Evolutionary conservation across 768 basidiomycete genomes (phyloP), one percentile per base, ranked within the genome.

Genomic region (Lenzites betulinus): DNA sequence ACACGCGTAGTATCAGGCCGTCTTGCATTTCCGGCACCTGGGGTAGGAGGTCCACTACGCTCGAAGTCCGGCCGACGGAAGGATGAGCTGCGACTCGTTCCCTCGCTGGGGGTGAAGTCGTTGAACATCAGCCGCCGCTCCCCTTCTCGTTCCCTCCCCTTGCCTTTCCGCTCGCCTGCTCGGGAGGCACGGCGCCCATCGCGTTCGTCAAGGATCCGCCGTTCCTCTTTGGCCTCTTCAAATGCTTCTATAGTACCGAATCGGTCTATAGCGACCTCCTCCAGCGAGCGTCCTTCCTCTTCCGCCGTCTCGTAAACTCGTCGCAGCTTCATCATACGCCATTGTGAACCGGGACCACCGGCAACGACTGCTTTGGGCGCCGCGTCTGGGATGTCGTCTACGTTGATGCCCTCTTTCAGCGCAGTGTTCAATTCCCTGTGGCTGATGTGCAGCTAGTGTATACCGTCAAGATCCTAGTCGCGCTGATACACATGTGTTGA

Each of bases 321-420:
- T 41, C 88, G 85, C 0, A 99, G 83, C 67, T 95, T 93, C 88
- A 92, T 94, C 97, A 98, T 98, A 16, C 97, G 87, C 96, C 97
- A 99, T 70, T 86, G 87, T 2, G 93, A 93, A 12, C 96, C 96
- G 5, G 95, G 90, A 1, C 93, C 94, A 2, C 96, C 96, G 0
- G 94, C 93, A 0, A 83, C 84, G 55, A 77, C 71, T 22, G 83
- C 69, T 71, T 82, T 84, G 6, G 80, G 74, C 50, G 76, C 68
- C 3, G 80, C 69, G 25, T 77, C 76, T 51, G 78, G 76, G 13
- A 77, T 70, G 58, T 82, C 73, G 25, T 77, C 71, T 11, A 77
- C 59, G 38, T 69, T 33, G 28, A 65, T 74, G 9, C 78, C 80
- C 61, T 83, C 75, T 57, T 74, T 78, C 43, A 90, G 72, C 47